Evolutionary conservation across 495 filamentous ascomycete species (phyloP).

Genomic region (Parachaetomium inaequale): DNA sequence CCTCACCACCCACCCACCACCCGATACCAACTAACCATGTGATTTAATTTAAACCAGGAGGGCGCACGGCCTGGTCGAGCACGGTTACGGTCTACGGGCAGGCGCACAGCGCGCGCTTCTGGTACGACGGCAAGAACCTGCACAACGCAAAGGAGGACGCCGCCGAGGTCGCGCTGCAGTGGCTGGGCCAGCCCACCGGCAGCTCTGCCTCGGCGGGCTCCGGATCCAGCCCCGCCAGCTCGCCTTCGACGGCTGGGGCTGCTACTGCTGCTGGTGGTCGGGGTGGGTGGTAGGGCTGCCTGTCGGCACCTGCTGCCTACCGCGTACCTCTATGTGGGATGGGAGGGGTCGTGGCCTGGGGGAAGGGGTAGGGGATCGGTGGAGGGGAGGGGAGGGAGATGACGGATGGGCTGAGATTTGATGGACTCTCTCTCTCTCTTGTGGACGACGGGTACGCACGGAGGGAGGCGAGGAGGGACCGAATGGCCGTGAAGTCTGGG

Average conservation of each 20-base stretch:
- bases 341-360: too few relatives aligned
- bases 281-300: neutral
- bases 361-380: too few relatives aligned
- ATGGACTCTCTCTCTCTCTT: neutral
- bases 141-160: constrained; percentile 90
- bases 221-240: constrained; percentile 11
- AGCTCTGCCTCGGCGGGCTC: too few relatives aligned
- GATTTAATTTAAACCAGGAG: constrained; percentile 52
- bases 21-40: neutral
- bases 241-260: constrained; percentile 12
- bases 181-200: constrained; percentile 28
- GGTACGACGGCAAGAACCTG: constrained; percentile 84
- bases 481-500: neutral
- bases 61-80: constrained; percentile 87
- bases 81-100: constrained; percentile 58
- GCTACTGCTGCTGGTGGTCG: neutral
- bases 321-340: too few relatives aligned
- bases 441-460: too few relatives aligned
- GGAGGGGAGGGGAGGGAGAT: neutral
- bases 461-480: neutral
- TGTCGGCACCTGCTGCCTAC: neutral
- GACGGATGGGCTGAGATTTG: neutral
- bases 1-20: neutral
- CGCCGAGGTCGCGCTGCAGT: constrained; percentile 67
- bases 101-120: constrained; percentile 67